A percentile compares a stretch with the other conserved stretches of the same genome.
Conservation (phyloP, 495 filamentous ascomycete genomes). For the Aspergillus incahuasiensis region DNA sequence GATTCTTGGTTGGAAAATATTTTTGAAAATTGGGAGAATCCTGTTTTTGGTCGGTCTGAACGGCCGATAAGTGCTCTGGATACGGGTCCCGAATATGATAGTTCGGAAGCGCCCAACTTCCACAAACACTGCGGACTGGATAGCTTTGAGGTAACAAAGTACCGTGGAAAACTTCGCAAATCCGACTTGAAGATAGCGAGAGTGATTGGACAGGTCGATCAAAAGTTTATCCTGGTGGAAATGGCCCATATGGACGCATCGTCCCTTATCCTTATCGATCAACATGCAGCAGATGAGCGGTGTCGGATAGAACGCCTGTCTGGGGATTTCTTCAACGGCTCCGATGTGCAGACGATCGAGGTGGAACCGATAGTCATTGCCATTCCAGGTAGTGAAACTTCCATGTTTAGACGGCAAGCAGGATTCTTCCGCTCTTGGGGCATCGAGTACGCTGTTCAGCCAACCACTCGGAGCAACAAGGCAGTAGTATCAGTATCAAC, state of each 20-base stretch:
- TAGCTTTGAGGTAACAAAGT: slow-evolving; percentile 24
- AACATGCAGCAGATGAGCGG: slow-evolving; percentile 92
- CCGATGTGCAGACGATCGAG: slow-evolving; percentile 24
- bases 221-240: slow-evolving; percentile 79
- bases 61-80: slow-evolving; percentile 33
- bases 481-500: slow-evolving; percentile 43
- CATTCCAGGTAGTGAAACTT: slow-evolving; percentile 52
- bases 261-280: slow-evolving; percentile 76
- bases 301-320: slow-evolving; percentile 72
- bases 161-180: slow-evolving; percentile 60
- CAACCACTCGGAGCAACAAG: slow-evolving; percentile 8
- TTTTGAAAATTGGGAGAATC: slow-evolving; percentile 55
- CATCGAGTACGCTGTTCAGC: slow-evolving; percentile 50
- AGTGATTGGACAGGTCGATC: slow-evolving; percentile 79
- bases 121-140: slow-evolving; percentile 12
- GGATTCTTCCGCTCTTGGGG: slow-evolving; percentile 67
- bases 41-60: slow-evolving; percentile 53
- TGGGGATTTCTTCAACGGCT: slow-evolving; percentile 31
- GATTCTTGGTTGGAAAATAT: slow-evolving; percentile 34
- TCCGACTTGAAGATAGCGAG: slow-evolving; percentile 54
- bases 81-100: not conserved
- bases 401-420: slow-evolving; percentile 50
- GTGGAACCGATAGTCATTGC: slow-evolving; percentile 59
- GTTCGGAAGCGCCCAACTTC: slow-evolving; percentile 1
- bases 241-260: slow-evolving; percentile 23